Evolutionary conservation across 192 early-diverging fungal species (phyloP).

Genomic region (Coemansia reversa): DNA sequence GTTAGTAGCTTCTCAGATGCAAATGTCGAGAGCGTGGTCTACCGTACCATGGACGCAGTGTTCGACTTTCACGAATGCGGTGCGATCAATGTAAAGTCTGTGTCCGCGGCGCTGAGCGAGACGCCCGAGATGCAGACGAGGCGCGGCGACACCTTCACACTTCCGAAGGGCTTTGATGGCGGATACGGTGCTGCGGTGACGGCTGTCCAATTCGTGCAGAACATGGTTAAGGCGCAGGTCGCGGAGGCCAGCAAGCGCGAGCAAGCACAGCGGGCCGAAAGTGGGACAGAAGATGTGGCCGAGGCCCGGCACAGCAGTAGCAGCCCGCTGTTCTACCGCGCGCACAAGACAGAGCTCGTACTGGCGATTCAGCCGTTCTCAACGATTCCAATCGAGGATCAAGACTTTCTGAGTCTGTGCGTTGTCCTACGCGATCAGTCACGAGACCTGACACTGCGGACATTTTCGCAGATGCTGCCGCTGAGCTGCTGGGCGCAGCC

Average conservation of each 20-base stretch:
- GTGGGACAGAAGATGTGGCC: background rate
- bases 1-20: conserved; percentile 34
- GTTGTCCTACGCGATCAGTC: conserved; percentile 43
- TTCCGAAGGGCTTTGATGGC: conserved; percentile 55
- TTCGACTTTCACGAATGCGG: conserved; percentile 51
- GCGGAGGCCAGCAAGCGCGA: background rate
- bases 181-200: conserved; percentile 51
- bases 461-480: conserved; percentile 57
- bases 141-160: conserved; percentile 52
- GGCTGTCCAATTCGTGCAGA: conserved; percentile 47
- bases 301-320: conserved; percentile 1
- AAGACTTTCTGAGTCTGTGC: conserved; percentile 42
- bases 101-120: conserved; percentile 25
- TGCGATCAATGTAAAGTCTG: conserved; percentile 44
- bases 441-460: conserved; percentile 40
- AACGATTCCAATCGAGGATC: conserved; percentile 51
- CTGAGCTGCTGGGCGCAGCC: conserved; percentile 53
- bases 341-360: conserved; percentile 46
- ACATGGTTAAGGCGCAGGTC: conserved; percentile 17
- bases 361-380: conserved; percentile 52
- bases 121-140: conserved; percentile 49
- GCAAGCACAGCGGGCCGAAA: background rate
- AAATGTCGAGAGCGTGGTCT: conserved; percentile 41
- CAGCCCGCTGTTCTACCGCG: conserved; percentile 49
- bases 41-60: conserved; percentile 50